Conservation (phyloP, 192 early-diverging fungal species). For the Lunasporangiospora selenospora region DNA sequence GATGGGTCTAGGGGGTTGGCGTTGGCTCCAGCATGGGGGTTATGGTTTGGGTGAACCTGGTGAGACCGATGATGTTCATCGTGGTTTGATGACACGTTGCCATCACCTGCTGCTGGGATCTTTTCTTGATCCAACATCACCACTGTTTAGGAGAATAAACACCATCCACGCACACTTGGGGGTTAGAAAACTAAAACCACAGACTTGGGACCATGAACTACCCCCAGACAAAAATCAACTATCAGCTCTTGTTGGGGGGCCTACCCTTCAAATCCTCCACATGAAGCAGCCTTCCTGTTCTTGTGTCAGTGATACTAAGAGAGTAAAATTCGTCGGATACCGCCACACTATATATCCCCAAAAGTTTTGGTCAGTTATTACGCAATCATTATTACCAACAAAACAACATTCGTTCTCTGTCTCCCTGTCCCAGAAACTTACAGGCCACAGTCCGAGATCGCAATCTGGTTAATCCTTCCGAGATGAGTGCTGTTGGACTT, state of each 20-base stretch:
- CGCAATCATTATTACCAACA: too few species aligned
- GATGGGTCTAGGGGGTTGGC: background rate
- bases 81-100: too few species aligned
- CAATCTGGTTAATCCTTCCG: slow-evolving; percentile 23
- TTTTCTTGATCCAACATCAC: slow-evolving; percentile 33
- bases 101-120: background rate
- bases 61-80: too few species aligned
- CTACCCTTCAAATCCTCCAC: slow-evolving; percentile 40
- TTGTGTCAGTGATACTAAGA: slow-evolving; percentile 26
- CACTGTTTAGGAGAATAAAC: too few species aligned
- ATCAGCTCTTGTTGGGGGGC: too few species aligned
- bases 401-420: too few species aligned
- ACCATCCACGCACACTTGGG: too few species aligned
- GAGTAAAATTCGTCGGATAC: slow-evolving; percentile 41
- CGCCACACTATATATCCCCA: slow-evolving; percentile 19
- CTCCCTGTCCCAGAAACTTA: too few species aligned
- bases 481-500: slow-evolving; percentile 21
- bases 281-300: slow-evolving; percentile 20
- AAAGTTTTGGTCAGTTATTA: background rate
- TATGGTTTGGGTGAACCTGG: too few species aligned
- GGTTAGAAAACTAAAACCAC: background rate
- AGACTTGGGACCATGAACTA: background rate
- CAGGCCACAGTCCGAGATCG: slow-evolving; percentile 35
- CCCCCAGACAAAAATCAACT: too few species aligned
- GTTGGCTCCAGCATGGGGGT: background rate